These are phyloP conservation scores for Cercospora citrullina DNA, from an alignment of 2,329 filamentous ascomycete species.

Conservation along the genomic window DNA sequence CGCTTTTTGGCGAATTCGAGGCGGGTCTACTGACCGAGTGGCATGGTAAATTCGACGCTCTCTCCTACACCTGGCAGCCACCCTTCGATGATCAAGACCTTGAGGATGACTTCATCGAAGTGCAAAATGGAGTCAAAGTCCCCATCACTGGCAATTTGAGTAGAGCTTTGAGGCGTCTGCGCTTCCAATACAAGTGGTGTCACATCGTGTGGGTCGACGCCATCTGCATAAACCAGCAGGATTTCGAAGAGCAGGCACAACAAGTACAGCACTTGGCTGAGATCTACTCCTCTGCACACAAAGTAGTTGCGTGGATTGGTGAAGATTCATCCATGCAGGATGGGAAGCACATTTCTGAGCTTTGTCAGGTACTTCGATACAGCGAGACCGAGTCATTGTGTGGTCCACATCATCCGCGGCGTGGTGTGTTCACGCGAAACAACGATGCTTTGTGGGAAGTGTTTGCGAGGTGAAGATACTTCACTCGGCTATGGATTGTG, in stretches of 20 bases:
- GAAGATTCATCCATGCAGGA: background rate
- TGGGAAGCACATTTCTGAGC: background rate
- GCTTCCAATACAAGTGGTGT: background rate
- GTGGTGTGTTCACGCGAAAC: background rate
- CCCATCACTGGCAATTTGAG: background rate
- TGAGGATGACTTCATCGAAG: background rate
- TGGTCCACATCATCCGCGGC: background rate
- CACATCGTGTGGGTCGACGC: background rate
- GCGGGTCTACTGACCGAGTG: background rate
- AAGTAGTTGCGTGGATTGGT: background rate
- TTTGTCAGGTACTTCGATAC: background rate
- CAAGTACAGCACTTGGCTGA: background rate
- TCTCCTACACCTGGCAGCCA: background rate
- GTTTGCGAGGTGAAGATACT: background rate
- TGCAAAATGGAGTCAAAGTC: background rate
- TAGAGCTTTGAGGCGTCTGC: background rate
- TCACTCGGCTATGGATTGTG: background rate
- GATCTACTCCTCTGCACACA: background rate
- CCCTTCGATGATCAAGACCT: background rate
- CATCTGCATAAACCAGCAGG: background rate
- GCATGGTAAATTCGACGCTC: background rate
- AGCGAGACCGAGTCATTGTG: no score
- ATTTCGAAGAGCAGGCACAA: background rate
- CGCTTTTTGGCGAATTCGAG: background rate
- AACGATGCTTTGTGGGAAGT: background rate